Conservation (phyloP, 1,284 basidiomycete species). For the Leccinum colubrinum region DNA sequence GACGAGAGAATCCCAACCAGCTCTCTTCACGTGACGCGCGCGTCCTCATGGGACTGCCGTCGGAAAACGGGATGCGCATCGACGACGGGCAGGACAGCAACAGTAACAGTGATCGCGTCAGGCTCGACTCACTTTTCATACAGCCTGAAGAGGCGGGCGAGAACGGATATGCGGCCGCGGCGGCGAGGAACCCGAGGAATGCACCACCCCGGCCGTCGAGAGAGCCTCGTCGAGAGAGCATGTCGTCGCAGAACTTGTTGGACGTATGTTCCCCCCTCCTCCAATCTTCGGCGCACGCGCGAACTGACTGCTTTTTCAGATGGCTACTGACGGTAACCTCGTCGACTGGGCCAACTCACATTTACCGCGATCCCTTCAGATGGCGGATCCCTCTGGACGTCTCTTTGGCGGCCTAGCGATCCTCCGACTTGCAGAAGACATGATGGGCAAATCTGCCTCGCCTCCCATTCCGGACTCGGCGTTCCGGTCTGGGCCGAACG, state of each 20-base stretch:
- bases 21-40: constrained; percentile 85
- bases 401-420: constrained; percentile 70
- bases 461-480: constrained; percentile 76
- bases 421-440: constrained; percentile 72
- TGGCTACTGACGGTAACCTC: constrained; percentile 48
- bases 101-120: constrained; percentile 36
- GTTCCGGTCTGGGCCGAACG: constrained; percentile 64
- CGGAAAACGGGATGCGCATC: constrained; percentile 32
- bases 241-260: constrained; percentile 38
- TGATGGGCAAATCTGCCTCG: constrained; percentile 65
- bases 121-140: constrained; percentile 57
- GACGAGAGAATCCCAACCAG: constrained; percentile 88
- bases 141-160: constrained; percentile 29
- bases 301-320: background rate
- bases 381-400: constrained; percentile 49
- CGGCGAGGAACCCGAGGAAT: constrained; percentile 18
- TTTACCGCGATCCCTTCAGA: constrained; percentile 67
- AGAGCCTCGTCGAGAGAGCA: constrained; percentile 52
- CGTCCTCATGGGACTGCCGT: constrained; percentile 69
- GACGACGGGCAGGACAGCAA: constrained; percentile 33
- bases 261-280: constrained; percentile 19
- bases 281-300: too few species aligned
- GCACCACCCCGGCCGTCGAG: constrained; percentile 62
- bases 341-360: constrained; percentile 87
- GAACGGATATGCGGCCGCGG: constrained; percentile 10